phyloP scores from a whole-genome alignment of 2,329 filamentous ascomycete species.

The Alternaria tenuissima region DNA sequence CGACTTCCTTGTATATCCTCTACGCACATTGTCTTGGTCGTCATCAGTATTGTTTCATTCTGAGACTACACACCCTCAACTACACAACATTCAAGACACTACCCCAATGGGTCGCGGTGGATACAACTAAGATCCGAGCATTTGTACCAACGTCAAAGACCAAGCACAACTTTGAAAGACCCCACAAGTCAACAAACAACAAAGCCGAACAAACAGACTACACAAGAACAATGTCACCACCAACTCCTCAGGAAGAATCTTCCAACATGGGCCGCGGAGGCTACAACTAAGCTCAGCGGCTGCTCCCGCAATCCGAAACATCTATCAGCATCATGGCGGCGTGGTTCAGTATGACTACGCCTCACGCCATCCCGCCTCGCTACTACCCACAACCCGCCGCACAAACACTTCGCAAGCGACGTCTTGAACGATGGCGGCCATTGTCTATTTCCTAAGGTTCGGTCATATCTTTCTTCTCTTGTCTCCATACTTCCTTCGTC shows the following conservation, averaged over 20 bases:
- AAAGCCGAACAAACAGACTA: constrained; percentile 17
- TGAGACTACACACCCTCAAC: constrained; percentile 8
- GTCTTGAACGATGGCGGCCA: constrained; percentile 37
- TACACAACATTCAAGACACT: constrained; percentile 9
- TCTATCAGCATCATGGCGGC: constrained; percentile 7
- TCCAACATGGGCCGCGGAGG: constrained; percentile 46
- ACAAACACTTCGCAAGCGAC: constrained; percentile 38
- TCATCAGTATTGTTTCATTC: constrained; percentile 11
- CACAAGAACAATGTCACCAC: constrained; percentile 9
- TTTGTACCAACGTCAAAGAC: constrained; percentile 10
- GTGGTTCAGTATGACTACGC: constrained; percentile 8
- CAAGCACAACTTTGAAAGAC: constrained; percentile 1
- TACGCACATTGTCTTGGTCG: constrained; percentile 3
- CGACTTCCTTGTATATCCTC: constrained; percentile 1
- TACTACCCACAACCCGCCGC: constrained; percentile 17
- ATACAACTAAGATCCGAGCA: constrained; percentile 50
- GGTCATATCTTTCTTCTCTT: neutral
- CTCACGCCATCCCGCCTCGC: constrained; percentile 10
- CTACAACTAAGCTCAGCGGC: constrained; percentile 41
- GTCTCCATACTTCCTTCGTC: neutral
- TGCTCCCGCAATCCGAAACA: constrained; percentile 21
- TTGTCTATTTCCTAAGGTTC: neutral
- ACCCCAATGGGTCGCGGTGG: constrained; percentile 49
- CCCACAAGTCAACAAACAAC: constrained; percentile 21
- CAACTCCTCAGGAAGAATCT: constrained; percentile 16